phyloP scores from a whole-genome alignment of 441 rosid genomes.

The Lepidium campestre region DNA sequence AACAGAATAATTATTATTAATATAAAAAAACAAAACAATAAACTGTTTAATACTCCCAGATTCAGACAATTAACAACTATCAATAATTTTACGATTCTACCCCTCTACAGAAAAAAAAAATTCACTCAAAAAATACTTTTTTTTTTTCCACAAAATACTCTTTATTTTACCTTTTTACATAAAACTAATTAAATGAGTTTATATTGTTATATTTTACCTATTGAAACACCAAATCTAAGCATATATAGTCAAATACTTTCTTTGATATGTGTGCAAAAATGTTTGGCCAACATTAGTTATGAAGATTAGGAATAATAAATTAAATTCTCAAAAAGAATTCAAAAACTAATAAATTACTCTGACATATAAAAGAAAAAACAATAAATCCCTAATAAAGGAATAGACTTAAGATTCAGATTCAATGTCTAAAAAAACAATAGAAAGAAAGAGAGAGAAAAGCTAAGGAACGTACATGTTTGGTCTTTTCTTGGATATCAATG shows the following conservation, averaged over 20 bases:
- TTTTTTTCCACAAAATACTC: no score
- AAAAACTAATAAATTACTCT: neutral
- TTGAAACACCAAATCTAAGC: neutral
- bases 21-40: neutral
- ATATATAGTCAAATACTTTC: no score
- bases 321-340: neutral
- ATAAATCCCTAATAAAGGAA: slow-evolving; percentile 2
- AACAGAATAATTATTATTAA: neutral
- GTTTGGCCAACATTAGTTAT: neutral
- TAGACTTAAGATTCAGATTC: slow-evolving; percentile 25
- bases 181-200: no score
- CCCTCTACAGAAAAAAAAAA: neutral
- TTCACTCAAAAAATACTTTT: neutral
- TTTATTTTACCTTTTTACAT: no score
- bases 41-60: neutral
- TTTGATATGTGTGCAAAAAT: neutral
- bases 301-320: neutral
- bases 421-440: slow-evolving; percentile 8
- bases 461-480: slow-evolving; percentile 58
- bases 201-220: neutral
- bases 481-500: slow-evolving; percentile 71
- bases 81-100: neutral
- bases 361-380: slow-evolving; percentile 5
- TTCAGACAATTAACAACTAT: neutral
- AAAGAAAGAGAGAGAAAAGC: slow-evolving; percentile 7